Conservation (phyloP, 2,329 filamentous ascomycete genomes). For the Ceratocystis cubensis region DNA sequence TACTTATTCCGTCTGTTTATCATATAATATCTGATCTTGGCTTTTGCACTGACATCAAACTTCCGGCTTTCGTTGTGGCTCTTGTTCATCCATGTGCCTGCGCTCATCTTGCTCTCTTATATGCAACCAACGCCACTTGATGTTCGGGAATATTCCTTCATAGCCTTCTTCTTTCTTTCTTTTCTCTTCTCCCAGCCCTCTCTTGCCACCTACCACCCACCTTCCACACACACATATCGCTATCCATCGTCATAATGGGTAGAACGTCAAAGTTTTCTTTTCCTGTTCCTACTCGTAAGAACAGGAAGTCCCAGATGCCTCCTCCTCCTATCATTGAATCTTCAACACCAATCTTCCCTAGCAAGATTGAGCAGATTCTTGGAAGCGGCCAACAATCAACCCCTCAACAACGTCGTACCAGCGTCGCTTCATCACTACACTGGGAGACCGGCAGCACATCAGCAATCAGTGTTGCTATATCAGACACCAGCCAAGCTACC, state of each 20-base stretch:
- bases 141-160: slow-evolving; percentile 18
- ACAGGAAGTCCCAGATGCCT: slow-evolving; percentile 18
- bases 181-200: background rate
- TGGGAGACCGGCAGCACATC: slow-evolving; percentile 15
- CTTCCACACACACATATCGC: background rate
- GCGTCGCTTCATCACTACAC: slow-evolving; percentile 15
- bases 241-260: slow-evolving; percentile 16
- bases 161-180: slow-evolving; percentile 9
- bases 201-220: background rate
- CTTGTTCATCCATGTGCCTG: slow-evolving; percentile 16
- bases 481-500: slow-evolving; percentile 16
- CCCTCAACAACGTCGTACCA: slow-evolving; percentile 14
- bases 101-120: slow-evolving; percentile 17
- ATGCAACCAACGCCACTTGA: slow-evolving; percentile 17
- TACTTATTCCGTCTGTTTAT: background rate
- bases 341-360: slow-evolving; percentile 14
- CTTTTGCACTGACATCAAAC: background rate
- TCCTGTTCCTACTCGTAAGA: slow-evolving; percentile 19
- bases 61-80: slow-evolving; percentile 10
- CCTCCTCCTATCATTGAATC: slow-evolving; percentile 6
- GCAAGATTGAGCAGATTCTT: slow-evolving; percentile 19
- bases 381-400: slow-evolving; percentile 11
- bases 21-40: slow-evolving; percentile 1
- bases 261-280: slow-evolving; percentile 21
- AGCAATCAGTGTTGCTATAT: slow-evolving; percentile 16